These are phyloP conservation scores for Pleomassaria siparia DNA, from an alignment of 2,329 filamentous ascomycete genomes.

Conservation along the genomic window DNA sequence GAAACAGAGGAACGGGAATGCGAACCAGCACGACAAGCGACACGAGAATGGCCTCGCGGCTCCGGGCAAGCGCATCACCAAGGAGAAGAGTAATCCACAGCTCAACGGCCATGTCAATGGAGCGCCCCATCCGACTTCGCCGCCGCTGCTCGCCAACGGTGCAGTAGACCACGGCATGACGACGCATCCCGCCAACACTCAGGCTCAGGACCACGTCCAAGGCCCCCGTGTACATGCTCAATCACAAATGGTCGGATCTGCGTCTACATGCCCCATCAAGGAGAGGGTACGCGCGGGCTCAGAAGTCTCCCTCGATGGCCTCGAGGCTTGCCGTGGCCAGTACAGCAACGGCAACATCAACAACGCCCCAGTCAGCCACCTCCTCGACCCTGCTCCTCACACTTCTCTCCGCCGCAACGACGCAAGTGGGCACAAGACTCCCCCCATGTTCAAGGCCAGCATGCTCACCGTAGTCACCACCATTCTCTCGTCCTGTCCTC, in stretches of 20 bases:
- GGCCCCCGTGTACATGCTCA: conserved; percentile 6
- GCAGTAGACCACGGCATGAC: conserved; percentile 41
- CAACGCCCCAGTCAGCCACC: conserved; percentile 23
- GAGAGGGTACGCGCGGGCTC: conserved; percentile 46
- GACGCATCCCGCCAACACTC: conserved; percentile 33
- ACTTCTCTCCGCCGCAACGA: conserved; percentile 61
- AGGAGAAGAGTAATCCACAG: conserved; percentile 50
- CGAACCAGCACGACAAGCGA: conserved; percentile 57
- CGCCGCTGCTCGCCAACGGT: conserved; percentile 42
- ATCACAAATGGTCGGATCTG: conserved; percentile 14
- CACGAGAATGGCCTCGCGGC: conserved; percentile 88
- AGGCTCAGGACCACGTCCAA: conserved; percentile 13
- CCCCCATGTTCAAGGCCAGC: conserved; percentile 64
- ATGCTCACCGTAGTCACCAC: conserved; percentile 78
- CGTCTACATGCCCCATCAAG: conserved; percentile 7
- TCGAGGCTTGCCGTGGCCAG: conserved; percentile 34
- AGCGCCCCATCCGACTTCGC: conserved; percentile 41
- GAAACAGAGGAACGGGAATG: conserved; percentile 46
- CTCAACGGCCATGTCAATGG: conserved; percentile 48
- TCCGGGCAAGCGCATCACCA: conserved; percentile 67
- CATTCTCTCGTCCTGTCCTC: conserved; percentile 84
- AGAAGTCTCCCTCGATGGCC: conserved; percentile 47
- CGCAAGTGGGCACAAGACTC: conserved; percentile 65
- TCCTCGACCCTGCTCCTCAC: conserved; percentile 45
- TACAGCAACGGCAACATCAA: too few species aligned